A percentile compares a stretch with the other conserved stretches of the same genome.
phyloP scores from a whole-genome alignment of 306 rosid species.

The Fragaria ananassa region DNA sequence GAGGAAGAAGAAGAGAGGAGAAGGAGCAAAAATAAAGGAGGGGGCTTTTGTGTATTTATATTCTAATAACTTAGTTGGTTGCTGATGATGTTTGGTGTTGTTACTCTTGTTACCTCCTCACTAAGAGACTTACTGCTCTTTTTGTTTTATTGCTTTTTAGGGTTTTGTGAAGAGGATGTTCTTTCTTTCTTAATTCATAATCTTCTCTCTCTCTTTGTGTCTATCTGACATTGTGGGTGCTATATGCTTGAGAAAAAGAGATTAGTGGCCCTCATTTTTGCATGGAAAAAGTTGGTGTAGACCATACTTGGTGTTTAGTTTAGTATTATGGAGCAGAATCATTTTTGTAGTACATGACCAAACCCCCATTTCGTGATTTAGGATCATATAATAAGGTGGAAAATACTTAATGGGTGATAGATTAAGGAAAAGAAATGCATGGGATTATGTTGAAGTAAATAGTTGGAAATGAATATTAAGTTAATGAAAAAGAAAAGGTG shows the following conservation, averaged over 20 bases:
- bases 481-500: slow-evolving; percentile 22
- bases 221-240: slow-evolving; percentile 18
- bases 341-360: slow-evolving; percentile 24
- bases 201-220: slow-evolving; percentile 49
- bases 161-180: slow-evolving; percentile 60
- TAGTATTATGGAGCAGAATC: slow-evolving; percentile 25
- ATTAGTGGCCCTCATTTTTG: slow-evolving; percentile 50
- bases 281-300: slow-evolving; percentile 46
- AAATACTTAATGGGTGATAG: slow-evolving; percentile 23
- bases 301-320: slow-evolving; percentile 1
- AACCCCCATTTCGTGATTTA: slow-evolving; percentile 31
- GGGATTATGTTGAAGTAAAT: neutral
- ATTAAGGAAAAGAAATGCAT: slow-evolving; percentile 33
- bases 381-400: neutral
- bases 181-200: slow-evolving; percentile 66
- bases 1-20: slow-evolving; percentile 7
- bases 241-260: slow-evolving; percentile 30
- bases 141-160: slow-evolving; percentile 84
- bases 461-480: slow-evolving; percentile 1
- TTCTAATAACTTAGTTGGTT: slow-evolving; percentile 36
- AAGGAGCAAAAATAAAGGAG: slow-evolving; percentile 57
- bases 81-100: slow-evolving; percentile 10
- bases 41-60: slow-evolving; percentile 65
- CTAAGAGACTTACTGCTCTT: slow-evolving; percentile 27
- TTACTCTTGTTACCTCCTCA: neutral